Evolutionary conservation across 2,329 filamentous ascomycete genomes (phyloP), one percentile per base, ranked within the genome.

Genomic region (Iodosphaeria phyllophila): DNA sequence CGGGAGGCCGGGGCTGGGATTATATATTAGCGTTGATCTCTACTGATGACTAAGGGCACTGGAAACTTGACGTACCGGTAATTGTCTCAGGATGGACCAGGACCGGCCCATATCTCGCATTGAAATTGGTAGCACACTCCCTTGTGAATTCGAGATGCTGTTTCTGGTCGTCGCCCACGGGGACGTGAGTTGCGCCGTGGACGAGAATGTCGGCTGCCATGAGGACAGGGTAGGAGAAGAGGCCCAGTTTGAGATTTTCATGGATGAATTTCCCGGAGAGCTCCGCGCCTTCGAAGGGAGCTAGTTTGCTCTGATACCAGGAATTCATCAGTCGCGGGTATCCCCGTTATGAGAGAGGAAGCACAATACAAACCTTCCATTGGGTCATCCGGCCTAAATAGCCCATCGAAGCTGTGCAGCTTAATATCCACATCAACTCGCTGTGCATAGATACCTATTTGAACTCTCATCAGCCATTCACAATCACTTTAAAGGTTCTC

Each of bases 341-440:
- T 13, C 8, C 19, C 19, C 5, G 19, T 20, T 19, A 19, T 19
- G 18, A 19, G 18, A 19, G 18, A 8, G 13, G 8, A 14, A 17
- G 5, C 6, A 8, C 11, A 6, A 13, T 13, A 33, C 41, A 24
- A 30, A 80, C 82, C 71, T 98, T 98, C 84, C 89, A 98, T 50
- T 95, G 89, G 15, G 89, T 95, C 89, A 98, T 98, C n/a, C 89
- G 64, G 7, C 76, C 76, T n/a, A 98, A 56, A 50, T 92, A 92
- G 19, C 89, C 89, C 49, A 89, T 83, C 5, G 79, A 86, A 13
- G 89, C 79, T 26, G 78, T 77, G 36, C 84, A 93, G 43, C 80
- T 86, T 32, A 98, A 54, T 42, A 95, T 83, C 89, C 89, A 98
- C 78, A 92, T 92, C 33, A 98, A 61, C 49, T 95, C 84, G 4